These are phyloP conservation scores for Manihot esculenta DNA, from an alignment of 441 rosid genomes.

Conservation along the genomic window DNA sequence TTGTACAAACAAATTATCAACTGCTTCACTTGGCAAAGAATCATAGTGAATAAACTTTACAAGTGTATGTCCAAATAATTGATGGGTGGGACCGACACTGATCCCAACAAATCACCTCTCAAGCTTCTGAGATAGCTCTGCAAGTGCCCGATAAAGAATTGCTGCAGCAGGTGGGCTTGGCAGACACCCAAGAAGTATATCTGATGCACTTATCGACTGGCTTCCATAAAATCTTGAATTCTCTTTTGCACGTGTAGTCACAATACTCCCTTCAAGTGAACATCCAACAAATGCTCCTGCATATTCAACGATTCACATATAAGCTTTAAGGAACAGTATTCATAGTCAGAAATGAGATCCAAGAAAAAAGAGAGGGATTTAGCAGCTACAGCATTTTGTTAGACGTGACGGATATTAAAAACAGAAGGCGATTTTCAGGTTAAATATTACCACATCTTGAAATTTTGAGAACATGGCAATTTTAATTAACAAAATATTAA, in stretches of 20 bases:
- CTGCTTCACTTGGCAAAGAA: slow-evolving; percentile 6
- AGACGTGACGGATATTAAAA: background rate
- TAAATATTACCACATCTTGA: background rate
- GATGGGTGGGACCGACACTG: background rate
- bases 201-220: slow-evolving; percentile 70
- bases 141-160: slow-evolving; percentile 67
- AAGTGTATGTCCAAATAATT: background rate
- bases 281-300: slow-evolving; percentile 95
- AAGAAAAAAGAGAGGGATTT: background rate
- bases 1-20: slow-evolving; percentile 12
- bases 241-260: slow-evolving; percentile 67
- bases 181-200: slow-evolving; percentile 78
- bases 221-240: slow-evolving; percentile 84
- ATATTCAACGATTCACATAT: slow-evolving; percentile 12
- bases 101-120: slow-evolving; percentile 32
- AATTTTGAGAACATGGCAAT: background rate
- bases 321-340: background rate
- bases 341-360: background rate
- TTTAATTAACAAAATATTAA: background rate
- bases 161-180: slow-evolving; percentile 92
- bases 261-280: slow-evolving; percentile 90
- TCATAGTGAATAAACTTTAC: background rate
- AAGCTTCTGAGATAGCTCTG: slow-evolving; percentile 61
- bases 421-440: background rate
- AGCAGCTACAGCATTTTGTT: too few species aligned